Evolutionary conservation across 2,329 filamentous ascomycete genomes (phyloP), one percentile per base, ranked within the genome.

Genomic region (Fusarium sp.): DNA sequence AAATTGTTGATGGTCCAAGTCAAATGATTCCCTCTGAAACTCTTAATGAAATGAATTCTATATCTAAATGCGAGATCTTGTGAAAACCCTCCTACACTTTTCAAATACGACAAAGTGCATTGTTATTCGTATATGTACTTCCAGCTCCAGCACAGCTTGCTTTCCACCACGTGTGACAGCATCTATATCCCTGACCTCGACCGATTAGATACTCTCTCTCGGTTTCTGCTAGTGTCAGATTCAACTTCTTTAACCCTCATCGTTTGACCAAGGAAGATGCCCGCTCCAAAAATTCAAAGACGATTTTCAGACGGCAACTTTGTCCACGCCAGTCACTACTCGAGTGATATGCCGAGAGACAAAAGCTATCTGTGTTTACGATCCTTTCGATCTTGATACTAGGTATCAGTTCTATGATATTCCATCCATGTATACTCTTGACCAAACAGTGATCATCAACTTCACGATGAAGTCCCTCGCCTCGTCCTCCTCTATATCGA

Each of bases 241-340:
- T 3, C 14, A 11, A 14, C 4, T 38, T 10, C 5, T 33, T 29
- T 2, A 5, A 45, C 19, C 8, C 27, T 41, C n/a, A 9, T 21
- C 3, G 21, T n/a, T 15, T 4, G 3, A 15, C 6, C n/a, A 48
- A 27, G 11, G 11, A 44, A 4, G 33, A 2, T n/a, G 14, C 25
- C 16, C 21, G 2, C 7, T 18, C 10, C 23, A 15, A 23, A 70
- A 66, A 70, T 54, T 69, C 70, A 73, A 70, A 70, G 21, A 2
- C 18, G n/a, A 25, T 23, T 5, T 19, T 21, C 4, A 29, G 23
- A n/a, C n/a, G n/a, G n/a, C n/a, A n/a, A n/a, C n/a, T n/a, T n/a
- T n/a, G n/a, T n/a, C n/a, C n/a, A n/a, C n/a, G n/a, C n/a, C n/a
- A n/a, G n/a, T n/a, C n/a, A n/a, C n/a, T n/a, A n/a, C 37, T 16